Conservation (phyloP, 371 early-diverging fungal genomes). For the Rhizopus arrhizus region DNA sequence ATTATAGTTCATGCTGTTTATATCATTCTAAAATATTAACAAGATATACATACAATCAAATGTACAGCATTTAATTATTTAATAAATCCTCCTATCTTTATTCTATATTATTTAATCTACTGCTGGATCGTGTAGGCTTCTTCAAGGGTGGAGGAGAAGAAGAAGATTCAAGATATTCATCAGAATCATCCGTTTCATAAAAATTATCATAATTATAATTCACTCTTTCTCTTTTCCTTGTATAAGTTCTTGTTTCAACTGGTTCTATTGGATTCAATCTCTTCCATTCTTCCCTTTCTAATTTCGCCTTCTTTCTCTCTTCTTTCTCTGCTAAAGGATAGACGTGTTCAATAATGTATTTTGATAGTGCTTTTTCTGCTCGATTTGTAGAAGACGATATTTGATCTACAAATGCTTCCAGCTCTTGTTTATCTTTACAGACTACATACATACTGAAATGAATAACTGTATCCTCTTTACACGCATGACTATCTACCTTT, state of each 20-base stretch:
- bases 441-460: conserved; percentile 20
- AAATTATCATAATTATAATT: conserved; percentile 28
- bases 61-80: no score
- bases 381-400: conserved; percentile 17
- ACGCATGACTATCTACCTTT: conserved; percentile 32
- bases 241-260: conserved; percentile 25
- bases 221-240: conserved; percentile 12
- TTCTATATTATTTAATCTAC: conserved; percentile 4
- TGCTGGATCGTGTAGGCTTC: not conserved
- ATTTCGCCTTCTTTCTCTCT: conserved; percentile 11
- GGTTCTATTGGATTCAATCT: conserved; percentile 22
- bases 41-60: no score
- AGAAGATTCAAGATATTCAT: conserved; percentile 6
- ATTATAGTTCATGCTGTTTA: not conserved
- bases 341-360: conserved; percentile 12
- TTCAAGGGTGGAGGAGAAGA: not conserved
- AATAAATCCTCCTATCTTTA: conserved; percentile 6
- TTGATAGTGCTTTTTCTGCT: conserved; percentile 24
- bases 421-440: conserved; percentile 16
- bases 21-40: conserved; percentile 2
- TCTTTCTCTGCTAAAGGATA: conserved; percentile 29
- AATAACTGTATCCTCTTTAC: not conserved
- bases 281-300: conserved; percentile 24
- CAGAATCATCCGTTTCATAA: conserved; percentile 16
- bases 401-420: conserved; percentile 13